Evolutionary conservation across 2,329 filamentous ascomycete genomes (phyloP), one percentile per base, ranked within the genome.

Genomic region (Nemania sp.): DNA sequence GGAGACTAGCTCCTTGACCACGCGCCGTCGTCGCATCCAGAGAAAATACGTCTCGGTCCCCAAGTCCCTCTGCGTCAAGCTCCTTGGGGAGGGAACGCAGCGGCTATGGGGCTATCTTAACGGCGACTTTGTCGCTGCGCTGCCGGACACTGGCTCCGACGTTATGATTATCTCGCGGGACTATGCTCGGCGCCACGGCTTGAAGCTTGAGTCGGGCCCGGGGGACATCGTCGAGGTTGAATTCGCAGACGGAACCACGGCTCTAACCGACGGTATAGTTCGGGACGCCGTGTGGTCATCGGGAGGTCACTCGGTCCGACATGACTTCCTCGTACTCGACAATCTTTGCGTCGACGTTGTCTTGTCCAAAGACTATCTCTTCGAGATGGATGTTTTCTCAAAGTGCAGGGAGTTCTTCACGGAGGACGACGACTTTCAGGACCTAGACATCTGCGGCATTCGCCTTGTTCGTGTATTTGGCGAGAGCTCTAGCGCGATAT

Each of bases 291-390:
- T 17, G 17, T 57, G 54, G 39, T 25, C 29, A 20, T 57, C 39
- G 5, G 35, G 45, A 13, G 39, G 17, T 11, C 45, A 47, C 21
- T 56, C 43, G n/a, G 51, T 51, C 18, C 34, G n/a, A 21, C 37
- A 29, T 43, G 54, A 57, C n/a, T 57, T 48, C 12, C 47, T 50
- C 45, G 54, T 51, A 10, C 46, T 57, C 39, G 25, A 51, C 29
- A 35, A 51, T 10, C 39, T 57, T 17, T 7, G n/a, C n/a, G 54
- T 50, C 15, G 35, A 57, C 15, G 37, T 50, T 21, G 37, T 57
- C 6, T 18, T 57, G 6, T 21, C 29, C 12, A 49, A 49, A 35
- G 46, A 57, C 17, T 57, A 54, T 37, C 51, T 54, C 40, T 54
- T 54, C 29, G 42, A 54, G 1, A 25, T 54, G 52, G 42, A 47